Conservation (phyloP, 2,329 filamentous ascomycete species). For the Paramyrothecium sp. region DNA sequence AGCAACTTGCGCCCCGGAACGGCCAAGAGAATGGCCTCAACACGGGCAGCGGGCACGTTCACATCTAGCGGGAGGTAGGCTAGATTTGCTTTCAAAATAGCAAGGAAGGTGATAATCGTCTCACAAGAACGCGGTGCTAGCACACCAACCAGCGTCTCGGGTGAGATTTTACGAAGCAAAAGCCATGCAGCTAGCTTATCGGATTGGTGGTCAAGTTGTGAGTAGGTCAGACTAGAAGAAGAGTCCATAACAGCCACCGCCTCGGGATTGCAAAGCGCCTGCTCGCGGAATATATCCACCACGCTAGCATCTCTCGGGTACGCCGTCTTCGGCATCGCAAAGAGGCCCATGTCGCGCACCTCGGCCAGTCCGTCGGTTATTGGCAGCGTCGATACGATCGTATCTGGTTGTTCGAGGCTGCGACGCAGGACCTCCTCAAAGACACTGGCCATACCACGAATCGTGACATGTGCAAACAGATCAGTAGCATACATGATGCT, state of each 20-base stretch:
- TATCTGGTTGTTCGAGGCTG: slow-evolving; percentile 1
- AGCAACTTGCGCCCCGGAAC: background rate
- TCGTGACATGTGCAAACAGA: slow-evolving; percentile 8
- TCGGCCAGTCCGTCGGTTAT: background rate
- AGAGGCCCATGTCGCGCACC: slow-evolving; percentile 8
- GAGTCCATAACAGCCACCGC: slow-evolving; percentile 7
- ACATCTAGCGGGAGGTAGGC: slow-evolving; percentile 15
- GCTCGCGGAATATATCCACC: slow-evolving; percentile 8
- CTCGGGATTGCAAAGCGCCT: slow-evolving; percentile 3
- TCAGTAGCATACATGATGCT: slow-evolving; percentile 8
- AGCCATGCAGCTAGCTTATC: background rate
- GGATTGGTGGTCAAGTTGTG: background rate
- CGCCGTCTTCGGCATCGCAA: slow-evolving; percentile 7
- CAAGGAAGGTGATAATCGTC: slow-evolving; percentile 8
- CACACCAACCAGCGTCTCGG: slow-evolving; percentile 8
- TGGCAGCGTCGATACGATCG: background rate
- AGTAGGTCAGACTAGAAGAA: background rate
- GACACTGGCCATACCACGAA: slow-evolving; percentile 4
- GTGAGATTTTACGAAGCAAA: background rate
- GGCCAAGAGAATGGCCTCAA: slow-evolving; percentile 6
- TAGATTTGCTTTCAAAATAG: slow-evolving; percentile 14
- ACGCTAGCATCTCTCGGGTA: slow-evolving; percentile 11
- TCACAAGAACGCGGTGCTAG: slow-evolving; percentile 7
- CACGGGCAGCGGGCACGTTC: slow-evolving; percentile 7
- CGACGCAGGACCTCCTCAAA: slow-evolving; percentile 8